Base-by-base conservation (phyloP, 805 yeast species). In the Kluyveromyces siamensis region DNA sequence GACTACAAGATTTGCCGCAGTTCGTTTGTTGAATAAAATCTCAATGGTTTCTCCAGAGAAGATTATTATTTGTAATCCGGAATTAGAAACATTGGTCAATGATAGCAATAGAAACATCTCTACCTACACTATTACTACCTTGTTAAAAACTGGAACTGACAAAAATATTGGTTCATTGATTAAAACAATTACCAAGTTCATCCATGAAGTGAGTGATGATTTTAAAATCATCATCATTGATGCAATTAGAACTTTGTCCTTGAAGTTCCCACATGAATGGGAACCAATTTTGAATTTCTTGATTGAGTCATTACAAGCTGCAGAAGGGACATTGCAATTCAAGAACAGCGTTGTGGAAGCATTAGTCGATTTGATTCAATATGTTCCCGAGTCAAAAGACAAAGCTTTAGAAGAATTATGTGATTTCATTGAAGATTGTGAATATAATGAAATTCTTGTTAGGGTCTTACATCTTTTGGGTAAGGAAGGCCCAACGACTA, bases 401-500 rank as follows among this genome's bases (percentile, higher is more conserved):
- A 68, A 78, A 44, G 95, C 96, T 19, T 73, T 93, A 61, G 88
- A 86, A 70, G 84, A 84, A 66, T 75, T 93, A 59, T 89, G 98
- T 75, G 99, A 93, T 68, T 90, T 89, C 63, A 93, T 93, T 60
- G 99, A 93, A 70, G 99, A 93, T 73, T 93, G 98, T 72, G 99
- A 93, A 71, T 91, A 77, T 71, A 86, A 96, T 30, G 96, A 89
- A 69, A 80, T 93, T 52, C 80, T 95, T 27, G 96, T 90, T n/a
- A 80, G 98, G 63, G 83, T 93, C 50, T 75, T 93, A 67, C 96
- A 90, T 69, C 69, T 91, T 52, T 77, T 93, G 55, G 99, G 99
- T 64, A 86, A 83, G 55, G 96, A 90, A 68, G 99, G 99, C 52
- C 97, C 99, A 60, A 72, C 75, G 50, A 83, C 96, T 6, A 57